Conservation (phyloP, 768 basidiomycete species). For the Glaciozyma antarctica region DNA sequence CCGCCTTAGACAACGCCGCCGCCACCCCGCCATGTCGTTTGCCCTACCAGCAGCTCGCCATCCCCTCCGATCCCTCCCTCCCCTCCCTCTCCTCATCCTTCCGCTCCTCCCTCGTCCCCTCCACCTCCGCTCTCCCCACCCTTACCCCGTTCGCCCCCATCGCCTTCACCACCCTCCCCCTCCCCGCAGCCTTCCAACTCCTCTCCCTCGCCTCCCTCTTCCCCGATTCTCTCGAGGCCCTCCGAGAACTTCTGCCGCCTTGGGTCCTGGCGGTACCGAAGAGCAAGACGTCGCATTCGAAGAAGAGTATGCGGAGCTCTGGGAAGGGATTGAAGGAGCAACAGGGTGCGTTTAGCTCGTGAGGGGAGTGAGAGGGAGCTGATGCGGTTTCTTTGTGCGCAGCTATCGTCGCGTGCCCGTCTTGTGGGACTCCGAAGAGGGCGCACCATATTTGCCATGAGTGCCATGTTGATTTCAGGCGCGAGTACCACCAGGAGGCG, state of each 20-base stretch:
- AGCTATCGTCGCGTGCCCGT: conserved; percentile 89
- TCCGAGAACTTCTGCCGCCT: conserved; percentile 71
- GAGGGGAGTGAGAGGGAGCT: neutral
- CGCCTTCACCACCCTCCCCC: no score
- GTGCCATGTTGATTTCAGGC: conserved; percentile 64
- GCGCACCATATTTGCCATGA: conserved; percentile 75
- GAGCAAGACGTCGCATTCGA: conserved; percentile 81
- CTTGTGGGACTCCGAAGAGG: conserved; percentile 76
- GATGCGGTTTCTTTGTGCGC: neutral
- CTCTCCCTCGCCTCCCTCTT: no score
- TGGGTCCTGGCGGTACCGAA: conserved; percentile 89
- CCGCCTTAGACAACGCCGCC: no score
- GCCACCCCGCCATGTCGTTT: no score
- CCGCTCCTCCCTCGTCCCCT: no score
- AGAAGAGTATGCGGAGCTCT: conserved; percentile 87
- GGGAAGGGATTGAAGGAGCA: conserved; percentile 94
- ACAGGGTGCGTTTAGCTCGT: conserved; percentile 52
- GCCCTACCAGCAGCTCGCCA: no score
- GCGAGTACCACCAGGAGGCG: conserved; percentile 52
- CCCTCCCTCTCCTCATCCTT: no score
- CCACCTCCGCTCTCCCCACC: no score
- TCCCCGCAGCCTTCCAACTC: no score
- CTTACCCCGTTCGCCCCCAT: no score
- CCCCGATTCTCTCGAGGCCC: conserved; percentile 10
- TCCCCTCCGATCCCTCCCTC: no score